These are phyloP conservation scores for Chlorella variabilis DNA, from an alignment of 163 green algal genomes.

Conservation along the genomic window DNA sequence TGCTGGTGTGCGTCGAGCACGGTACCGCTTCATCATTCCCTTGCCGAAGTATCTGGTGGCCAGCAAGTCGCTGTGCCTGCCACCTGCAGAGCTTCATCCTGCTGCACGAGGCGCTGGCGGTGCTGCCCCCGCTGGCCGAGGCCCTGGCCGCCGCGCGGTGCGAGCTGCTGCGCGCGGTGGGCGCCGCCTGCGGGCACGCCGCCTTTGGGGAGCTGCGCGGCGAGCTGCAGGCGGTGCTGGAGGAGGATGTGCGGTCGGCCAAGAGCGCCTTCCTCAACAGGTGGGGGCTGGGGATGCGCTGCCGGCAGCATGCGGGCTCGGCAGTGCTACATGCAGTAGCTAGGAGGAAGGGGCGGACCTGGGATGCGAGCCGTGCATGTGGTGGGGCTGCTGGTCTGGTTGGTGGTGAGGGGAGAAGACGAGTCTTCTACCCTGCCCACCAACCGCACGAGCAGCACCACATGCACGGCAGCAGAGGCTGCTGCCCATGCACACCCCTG, in stretches of 20 bases:
- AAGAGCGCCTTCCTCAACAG: conserved; percentile 69
- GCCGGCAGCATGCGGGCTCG: no score
- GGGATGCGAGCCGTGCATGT: neutral
- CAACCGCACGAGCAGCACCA: no score
- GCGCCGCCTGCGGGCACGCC: conserved; percentile 47
- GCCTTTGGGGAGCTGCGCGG: conserved; percentile 51
- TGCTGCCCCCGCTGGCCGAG: conserved; percentile 60
- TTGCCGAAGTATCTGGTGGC: no score
- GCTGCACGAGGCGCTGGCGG: conserved; percentile 59
- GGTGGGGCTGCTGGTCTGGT: no score
- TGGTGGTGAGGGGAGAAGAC: no score
- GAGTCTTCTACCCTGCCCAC: no score
- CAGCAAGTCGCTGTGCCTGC: no score
- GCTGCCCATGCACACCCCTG: neutral
- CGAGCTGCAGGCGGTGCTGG: conserved; percentile 52
- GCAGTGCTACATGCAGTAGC: no score
- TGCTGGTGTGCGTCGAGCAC: no score
- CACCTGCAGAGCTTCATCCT: conserved; percentile 68
- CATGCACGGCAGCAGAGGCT: no score
- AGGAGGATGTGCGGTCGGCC: conserved; percentile 56
- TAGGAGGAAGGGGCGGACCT: no score
- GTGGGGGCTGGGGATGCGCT: neutral
- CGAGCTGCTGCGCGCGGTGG: conserved; percentile 59
- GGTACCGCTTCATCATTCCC: no score
- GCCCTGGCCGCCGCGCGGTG: conserved; percentile 53